Percentiles rank a stretch among this genome's conserved stretches.
Evolutionary conservation across 495 filamentous ascomycete genomes (phyloP).

Genomic region (Talaromyces trachyspermus): DNA sequence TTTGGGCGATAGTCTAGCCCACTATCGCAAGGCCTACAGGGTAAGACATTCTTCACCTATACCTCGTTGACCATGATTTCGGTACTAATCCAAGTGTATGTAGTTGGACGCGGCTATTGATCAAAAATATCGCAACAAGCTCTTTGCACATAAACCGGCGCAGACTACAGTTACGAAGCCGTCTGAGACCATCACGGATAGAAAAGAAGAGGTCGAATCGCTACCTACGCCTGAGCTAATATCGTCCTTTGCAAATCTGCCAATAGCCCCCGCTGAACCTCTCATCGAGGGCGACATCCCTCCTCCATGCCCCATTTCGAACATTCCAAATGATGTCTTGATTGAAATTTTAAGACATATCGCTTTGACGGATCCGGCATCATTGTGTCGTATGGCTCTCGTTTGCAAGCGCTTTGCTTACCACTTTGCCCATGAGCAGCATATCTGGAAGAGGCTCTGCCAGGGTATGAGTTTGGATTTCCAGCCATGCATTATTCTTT

Average conservation of each 20-base stretch:
- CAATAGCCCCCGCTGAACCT: constrained; percentile 52
- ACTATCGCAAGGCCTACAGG: constrained; percentile 85
- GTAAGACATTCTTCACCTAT: constrained; percentile 32
- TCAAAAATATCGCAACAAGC: constrained; percentile 78
- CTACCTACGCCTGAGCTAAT: constrained; percentile 65
- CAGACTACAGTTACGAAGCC: constrained; percentile 45
- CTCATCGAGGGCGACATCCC: constrained; percentile 56
- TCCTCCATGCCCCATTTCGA: constrained; percentile 70
- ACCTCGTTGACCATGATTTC: constrained; percentile 5
- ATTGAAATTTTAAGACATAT: constrained; percentile 63
- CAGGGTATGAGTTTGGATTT: constrained; percentile 68
- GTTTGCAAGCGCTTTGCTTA: constrained; percentile 87
- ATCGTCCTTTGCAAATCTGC: constrained; percentile 57
- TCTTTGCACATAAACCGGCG: constrained; percentile 60
- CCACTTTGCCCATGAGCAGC: constrained; percentile 74
- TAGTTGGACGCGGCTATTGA: constrained; percentile 81
- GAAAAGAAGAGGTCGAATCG: constrained; percentile 23
- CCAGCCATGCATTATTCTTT: constrained; percentile 78
- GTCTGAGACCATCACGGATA: constrained; percentile 47
- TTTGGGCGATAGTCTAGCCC: constrained; percentile 78
- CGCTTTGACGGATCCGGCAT: constrained; percentile 68
- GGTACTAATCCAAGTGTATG: constrained; percentile 20
- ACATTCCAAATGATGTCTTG: constrained; percentile 76
- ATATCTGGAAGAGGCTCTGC: constrained; percentile 81
- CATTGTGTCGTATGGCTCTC: constrained; percentile 67